Conservation (phyloP, 345 rosid genomes). For the Eucalyptus pauciflora region DNA sequence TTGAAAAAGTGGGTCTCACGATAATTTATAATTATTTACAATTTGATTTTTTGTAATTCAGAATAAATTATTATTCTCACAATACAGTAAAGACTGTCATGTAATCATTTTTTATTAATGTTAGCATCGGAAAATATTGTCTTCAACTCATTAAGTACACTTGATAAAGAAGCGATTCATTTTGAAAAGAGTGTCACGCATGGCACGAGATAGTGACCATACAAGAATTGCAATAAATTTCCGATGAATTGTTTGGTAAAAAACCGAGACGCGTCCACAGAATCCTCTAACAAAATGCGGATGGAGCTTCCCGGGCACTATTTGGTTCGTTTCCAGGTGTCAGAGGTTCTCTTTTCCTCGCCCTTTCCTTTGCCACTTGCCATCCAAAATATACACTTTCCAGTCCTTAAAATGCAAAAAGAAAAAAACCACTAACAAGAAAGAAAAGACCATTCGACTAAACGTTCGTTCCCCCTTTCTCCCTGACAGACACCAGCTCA, state of each 20-base stretch:
- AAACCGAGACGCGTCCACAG: not conserved
- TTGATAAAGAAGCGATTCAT: not conserved
- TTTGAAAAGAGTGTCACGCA: not conserved
- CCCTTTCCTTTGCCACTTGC: not conserved
- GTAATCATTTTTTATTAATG: too few relatives aligned
- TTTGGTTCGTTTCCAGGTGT: not conserved
- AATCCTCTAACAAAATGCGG: not conserved
- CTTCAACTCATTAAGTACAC: not conserved
- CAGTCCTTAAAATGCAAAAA: not conserved
- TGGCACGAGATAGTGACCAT: not conserved
- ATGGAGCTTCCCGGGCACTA: not conserved
- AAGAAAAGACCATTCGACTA: too few relatives aligned
- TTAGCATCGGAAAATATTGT: rapidly evolving
- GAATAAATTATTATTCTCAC: rapidly evolving
- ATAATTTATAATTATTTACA: too few relatives aligned
- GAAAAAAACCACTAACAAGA: rapidly evolving
- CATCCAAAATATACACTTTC: not conserved
- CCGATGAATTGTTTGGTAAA: not conserved
- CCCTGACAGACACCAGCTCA: not conserved
- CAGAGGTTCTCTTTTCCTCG: not conserved
- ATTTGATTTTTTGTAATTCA: rapidly evolving
- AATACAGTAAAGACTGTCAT: rapidly evolving
- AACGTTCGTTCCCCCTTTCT: not conserved
- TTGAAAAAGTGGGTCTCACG: rapidly evolving
- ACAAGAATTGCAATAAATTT: not conserved